Conservation (phyloP, 768 basidiomycete species). For the Phylloporus sp. region DNA sequence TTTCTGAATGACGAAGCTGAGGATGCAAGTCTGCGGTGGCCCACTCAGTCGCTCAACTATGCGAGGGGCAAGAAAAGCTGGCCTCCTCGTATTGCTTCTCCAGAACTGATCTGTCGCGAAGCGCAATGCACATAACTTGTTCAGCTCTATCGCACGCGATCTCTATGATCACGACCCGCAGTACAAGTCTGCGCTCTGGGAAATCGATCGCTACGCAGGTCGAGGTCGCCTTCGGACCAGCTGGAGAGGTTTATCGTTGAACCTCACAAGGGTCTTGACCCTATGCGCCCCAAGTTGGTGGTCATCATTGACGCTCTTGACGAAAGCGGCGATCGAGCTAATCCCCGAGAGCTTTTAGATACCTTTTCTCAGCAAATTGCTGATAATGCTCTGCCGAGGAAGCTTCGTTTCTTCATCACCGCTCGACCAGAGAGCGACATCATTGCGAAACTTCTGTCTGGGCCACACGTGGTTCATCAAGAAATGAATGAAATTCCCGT, state of each 20-base stretch:
- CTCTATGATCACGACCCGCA: constrained; percentile 21
- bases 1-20: too few relatives aligned
- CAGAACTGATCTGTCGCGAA: too few relatives aligned
- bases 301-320: constrained; percentile 30
- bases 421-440: too few relatives aligned
- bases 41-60: too few relatives aligned
- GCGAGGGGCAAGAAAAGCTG: too few relatives aligned
- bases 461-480: neutral
- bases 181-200: constrained; percentile 7
- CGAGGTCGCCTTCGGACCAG: too few relatives aligned
- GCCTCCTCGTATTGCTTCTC: too few relatives aligned
- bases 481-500: neutral
- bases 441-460: neutral
- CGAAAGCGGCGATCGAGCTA: constrained; percentile 9
- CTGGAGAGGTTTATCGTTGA: constrained; percentile 15
- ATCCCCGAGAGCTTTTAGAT: constrained; percentile 14
- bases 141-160: too few relatives aligned
- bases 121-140: constrained; percentile 13
- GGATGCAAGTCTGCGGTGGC: too few relatives aligned
- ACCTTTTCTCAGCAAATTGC: neutral
- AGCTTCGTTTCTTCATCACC: constrained; percentile 19
- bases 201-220: constrained; percentile 1
- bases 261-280: constrained; percentile 10
- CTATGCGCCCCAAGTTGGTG: constrained; percentile 22
- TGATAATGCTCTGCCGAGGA: constrained; percentile 5